These are phyloP conservation scores for Pyrus pyrifolia DNA, from an alignment of 306 rosid genomes.

Conservation along the genomic window DNA sequence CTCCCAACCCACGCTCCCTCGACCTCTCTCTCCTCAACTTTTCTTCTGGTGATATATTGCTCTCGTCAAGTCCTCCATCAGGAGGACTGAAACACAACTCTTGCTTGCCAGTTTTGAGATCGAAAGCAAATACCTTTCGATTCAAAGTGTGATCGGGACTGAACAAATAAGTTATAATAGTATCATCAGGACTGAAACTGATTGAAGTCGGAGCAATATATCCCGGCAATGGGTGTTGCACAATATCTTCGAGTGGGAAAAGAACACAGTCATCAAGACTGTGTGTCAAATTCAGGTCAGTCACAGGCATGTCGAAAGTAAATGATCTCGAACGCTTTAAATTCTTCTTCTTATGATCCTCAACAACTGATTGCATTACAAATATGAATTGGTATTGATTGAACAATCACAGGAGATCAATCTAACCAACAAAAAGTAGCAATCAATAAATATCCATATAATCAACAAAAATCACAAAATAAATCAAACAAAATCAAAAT, in stretches of 20 bases:
- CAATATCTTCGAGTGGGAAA: conserved; percentile 84
- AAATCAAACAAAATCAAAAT: background rate
- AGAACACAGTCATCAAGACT: conserved; percentile 43
- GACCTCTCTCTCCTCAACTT: conserved; percentile 92
- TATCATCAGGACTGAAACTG: conserved; percentile 79
- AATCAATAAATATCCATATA: background rate
- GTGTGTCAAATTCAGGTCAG: conserved; percentile 46
- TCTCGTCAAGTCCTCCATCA: conserved; percentile 87
- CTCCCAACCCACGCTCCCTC: conserved; percentile 95
- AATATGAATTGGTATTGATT: conserved; percentile 16
- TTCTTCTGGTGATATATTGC: conserved; percentile 80
- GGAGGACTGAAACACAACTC: conserved; percentile 78
- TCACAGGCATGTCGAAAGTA: conserved; percentile 58
- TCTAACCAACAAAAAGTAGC: background rate
- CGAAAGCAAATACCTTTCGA: conserved; percentile 58
- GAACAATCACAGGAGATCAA: conserved; percentile 26
- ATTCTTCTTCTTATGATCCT: conserved; percentile 46
- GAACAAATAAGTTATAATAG: conserved; percentile 52
- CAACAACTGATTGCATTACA: conserved; percentile 76
- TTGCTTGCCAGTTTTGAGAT: conserved; percentile 50
- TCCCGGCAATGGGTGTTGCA: conserved; percentile 89
- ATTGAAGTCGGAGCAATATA: conserved; percentile 67
- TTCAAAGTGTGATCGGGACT: conserved; percentile 76
- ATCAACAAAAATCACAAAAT: background rate
- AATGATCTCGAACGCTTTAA: conserved; percentile 56